Evolutionary conservation across 176 grass and related monocot genomes (phyloP).

Genomic region (Avena insularis): DNA sequence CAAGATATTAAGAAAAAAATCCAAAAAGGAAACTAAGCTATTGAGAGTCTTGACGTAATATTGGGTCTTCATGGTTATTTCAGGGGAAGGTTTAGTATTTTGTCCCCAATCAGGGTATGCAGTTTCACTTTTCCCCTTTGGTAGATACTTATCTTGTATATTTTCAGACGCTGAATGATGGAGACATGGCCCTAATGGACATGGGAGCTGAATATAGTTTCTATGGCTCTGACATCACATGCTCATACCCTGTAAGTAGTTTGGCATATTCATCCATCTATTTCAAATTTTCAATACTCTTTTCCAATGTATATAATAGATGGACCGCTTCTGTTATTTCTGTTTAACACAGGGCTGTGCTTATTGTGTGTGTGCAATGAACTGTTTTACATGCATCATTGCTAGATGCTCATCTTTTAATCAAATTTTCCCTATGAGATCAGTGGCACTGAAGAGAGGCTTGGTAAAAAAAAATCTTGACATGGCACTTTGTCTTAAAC

Average conservation of each 20-base stretch:
- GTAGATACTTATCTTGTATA: slow-evolving; percentile 38
- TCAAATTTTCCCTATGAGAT: not conserved
- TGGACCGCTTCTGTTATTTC: not conserved
- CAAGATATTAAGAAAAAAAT: slow-evolving; percentile 24
- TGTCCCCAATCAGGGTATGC: not conserved
- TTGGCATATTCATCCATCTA: slow-evolving; percentile 24
- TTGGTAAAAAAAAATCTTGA: not conserved
- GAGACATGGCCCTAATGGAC: slow-evolving; percentile 91
- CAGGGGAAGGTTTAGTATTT: not conserved
- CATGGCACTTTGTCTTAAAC: not conserved
- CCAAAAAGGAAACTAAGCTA: slow-evolving; percentile 15
- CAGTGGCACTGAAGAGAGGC: not conserved
- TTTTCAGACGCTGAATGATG: slow-evolving; percentile 85
- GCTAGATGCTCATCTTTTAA: slow-evolving; percentile 11
- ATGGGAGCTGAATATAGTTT: slow-evolving; percentile 96
- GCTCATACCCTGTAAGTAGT: slow-evolving; percentile 93
- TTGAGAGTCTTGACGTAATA: not conserved
- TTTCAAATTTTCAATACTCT: not conserved
- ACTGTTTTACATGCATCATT: not conserved
- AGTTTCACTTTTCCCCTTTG: slow-evolving; percentile 15
- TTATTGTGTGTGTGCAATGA: slow-evolving; percentile 22
- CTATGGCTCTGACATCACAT: slow-evolving; percentile 99
- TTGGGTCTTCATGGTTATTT: not conserved
- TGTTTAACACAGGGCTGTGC: not conserved
- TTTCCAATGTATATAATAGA: not conserved